Percentiles rank a stretch among this genome's conserved stretches.
Evolutionary conservation across 2,329 filamentous ascomycete genomes (phyloP).

Genomic region (Exophiala alcalophila): DNA sequence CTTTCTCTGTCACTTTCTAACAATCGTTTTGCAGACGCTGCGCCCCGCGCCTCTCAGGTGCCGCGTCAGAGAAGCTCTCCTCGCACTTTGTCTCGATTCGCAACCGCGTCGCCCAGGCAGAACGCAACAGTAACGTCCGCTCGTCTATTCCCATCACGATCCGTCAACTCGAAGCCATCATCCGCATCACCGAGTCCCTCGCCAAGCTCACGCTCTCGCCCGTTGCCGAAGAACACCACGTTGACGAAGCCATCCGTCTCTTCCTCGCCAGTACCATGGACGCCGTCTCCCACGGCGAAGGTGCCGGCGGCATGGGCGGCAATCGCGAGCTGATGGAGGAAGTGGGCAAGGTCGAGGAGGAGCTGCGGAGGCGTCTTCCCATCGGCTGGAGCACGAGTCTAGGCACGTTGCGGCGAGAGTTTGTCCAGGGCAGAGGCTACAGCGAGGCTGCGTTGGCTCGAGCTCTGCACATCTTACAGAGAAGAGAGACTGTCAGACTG

Average conservation of each 20-base stretch:
- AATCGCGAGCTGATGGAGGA: constrained; percentile 90
- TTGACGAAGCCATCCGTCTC: constrained; percentile 93
- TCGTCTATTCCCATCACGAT: constrained; percentile 97
- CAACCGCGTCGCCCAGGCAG: constrained; percentile 85
- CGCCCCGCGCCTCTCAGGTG: constrained; percentile 82
- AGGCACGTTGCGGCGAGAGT: constrained; percentile 79
- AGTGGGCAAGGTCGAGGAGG: constrained; percentile 79
- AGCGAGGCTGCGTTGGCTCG: constrained; percentile 81
- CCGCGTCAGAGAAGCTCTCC: constrained; percentile 92
- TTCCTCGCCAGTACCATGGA: constrained; percentile 99
- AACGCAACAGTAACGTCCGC: constrained; percentile 83
- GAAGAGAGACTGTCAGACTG: constrained; percentile 68
- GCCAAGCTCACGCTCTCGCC: constrained; percentile 86
- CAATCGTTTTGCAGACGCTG: constrained; percentile 61
- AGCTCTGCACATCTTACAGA: constrained; percentile 79
- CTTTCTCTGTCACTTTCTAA: constrained; percentile 10
- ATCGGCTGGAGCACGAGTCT: constrained; percentile 95
- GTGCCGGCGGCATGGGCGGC: constrained; percentile 53
- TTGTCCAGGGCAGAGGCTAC: constrained; percentile 88
- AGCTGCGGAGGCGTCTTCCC: constrained; percentile 79
- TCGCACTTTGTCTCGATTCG: constrained; percentile 97
- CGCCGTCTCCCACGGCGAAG: constrained; percentile 85
- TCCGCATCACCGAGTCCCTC: constrained; percentile 93
- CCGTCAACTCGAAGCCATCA: constrained; percentile 92
- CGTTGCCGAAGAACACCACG: constrained; percentile 83